Evolutionary conservation across 1,139 yeast species (phyloP), one percentile per base, ranked within the genome.

Genomic region (Debaryomycetaceae sp.): DNA sequence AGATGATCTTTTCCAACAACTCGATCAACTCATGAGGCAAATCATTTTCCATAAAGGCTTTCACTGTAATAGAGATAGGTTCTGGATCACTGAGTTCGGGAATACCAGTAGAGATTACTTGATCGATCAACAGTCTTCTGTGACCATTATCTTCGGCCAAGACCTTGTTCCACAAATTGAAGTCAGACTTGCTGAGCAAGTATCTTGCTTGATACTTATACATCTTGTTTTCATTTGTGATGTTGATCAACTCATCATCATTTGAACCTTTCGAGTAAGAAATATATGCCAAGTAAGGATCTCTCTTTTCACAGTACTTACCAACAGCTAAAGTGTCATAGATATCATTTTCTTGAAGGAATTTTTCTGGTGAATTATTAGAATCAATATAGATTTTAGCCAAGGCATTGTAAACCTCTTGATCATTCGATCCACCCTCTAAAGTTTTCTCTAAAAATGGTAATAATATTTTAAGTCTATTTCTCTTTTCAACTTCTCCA

Each of bases 151-250:
- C 95, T 40, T 77, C 78, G 45, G 72, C 58, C 58, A 92, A 75
- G 8, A 92, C 98, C 53, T 73, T 74, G 46, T 78, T 70, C 98
- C 98, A 92, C 49, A 92, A 76, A 9, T 67, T 77, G 33, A 81
- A 71, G 57, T 92, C 96, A 15, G 96, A 87, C 63, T 96, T 87
- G 46, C 79, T 70, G 54, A 92, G 79, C 59, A 92, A 75, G 62
- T 94, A 92, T 65, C 98, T 83, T 11, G 98, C 98, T 73, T 94
- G 98, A 66, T 92, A 92, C 67, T 94, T 94, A 76, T 87, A 92
- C 99, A 92, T 92, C 55, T 94, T 81, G 65, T 92, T 92, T 59
- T 94, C 98, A 61, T 92, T 92, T 52, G 98, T 92, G 62, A 92
- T 89, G 56, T 81, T 75, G 56, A 92, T 80, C 58, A 92, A 79